Evolutionary conservation across 306 rosid species (phyloP), one percentile per base, ranked within the genome.

Genomic region (Dicorynia guianensis): DNA sequence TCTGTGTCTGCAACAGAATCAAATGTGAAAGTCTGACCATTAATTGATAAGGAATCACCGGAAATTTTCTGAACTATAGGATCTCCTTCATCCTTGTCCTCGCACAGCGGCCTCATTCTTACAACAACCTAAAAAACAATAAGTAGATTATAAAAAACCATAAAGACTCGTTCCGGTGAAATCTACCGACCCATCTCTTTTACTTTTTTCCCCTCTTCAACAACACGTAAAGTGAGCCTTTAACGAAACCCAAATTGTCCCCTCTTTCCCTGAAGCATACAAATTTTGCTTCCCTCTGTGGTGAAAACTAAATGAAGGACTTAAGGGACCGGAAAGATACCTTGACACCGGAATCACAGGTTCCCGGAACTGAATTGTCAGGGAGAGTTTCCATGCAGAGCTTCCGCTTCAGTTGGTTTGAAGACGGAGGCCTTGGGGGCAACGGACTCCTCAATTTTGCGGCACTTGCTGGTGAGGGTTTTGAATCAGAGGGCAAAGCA

Each of bases 401-500:
- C 87, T 93, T 93, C 73, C 97, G 89, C 81, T 91, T 93, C 63
- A 86, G 97, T 54, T 96, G 92, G 68, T 91, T 92, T 9, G 88
- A 83, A 58, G 91, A 59, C 11, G 96, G 97, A 7, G 96, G 96
- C 30, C 86, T 87, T 1, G 97, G 98, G 3, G 98, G 98, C 47
- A 89, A 60, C 9, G 76, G 87, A 62, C 84, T 84, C 80, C 84
- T 90, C 61, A 74, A 59, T 80, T 84, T 89, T 18, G 78, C 87
- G 1, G 84, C 69, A 0, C 35, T 63, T 10, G 81, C 80, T 10
- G 85, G 84, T 14, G 90, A 86, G 14, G 77, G 85, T 67, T 85
- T 85, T 5, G 85, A 69, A 69, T 73, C 85, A 4, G 58, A 15
- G 39, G 59, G 7, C 77, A 78, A 48, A 4, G 69, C 53, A 72